These are phyloP conservation scores for Globisporangium emineosum DNA, from an alignment of 352 stramenopile genomes.

Conservation along the genomic window DNA sequence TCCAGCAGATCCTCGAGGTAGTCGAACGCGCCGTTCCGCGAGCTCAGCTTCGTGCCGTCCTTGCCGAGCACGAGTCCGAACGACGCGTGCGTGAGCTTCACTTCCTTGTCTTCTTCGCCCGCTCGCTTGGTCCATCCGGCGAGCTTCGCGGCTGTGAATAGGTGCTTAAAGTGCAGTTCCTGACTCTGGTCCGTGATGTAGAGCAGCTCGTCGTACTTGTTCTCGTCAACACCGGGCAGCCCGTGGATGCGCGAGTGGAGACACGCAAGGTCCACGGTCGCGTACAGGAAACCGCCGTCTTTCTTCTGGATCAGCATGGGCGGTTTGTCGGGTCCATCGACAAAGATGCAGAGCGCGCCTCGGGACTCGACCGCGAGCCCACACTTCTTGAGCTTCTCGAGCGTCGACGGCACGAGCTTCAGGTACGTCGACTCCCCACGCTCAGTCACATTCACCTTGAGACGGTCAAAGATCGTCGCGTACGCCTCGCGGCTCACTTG, in stretches of 20 bases:
- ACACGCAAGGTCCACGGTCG: conserved; percentile 71
- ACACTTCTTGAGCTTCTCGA: conserved; percentile 39
- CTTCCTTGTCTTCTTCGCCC: conserved; percentile 22
- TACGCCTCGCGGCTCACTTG: conserved; percentile 71
- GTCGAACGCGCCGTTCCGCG: conserved; percentile 75
- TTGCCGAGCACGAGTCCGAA: conserved; percentile 81
- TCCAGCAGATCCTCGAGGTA: conserved; percentile 76
- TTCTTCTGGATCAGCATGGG: conserved; percentile 84
- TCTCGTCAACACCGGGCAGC: conserved; percentile 59
- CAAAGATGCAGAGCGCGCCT: conserved; percentile 70
- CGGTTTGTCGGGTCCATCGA: conserved; percentile 63
- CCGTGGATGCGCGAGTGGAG: conserved; percentile 73
- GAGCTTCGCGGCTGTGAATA: conserved; percentile 58
- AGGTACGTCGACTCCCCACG: conserved; percentile 82
- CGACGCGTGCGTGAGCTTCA: conserved; percentile 62
- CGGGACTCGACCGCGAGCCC: conserved; percentile 55
- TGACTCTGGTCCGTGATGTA: conserved; percentile 84
- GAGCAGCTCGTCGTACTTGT: conserved; percentile 71
- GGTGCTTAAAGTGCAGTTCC: conserved; percentile 74
- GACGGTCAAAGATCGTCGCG: conserved; percentile 55
- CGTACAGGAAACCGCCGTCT: conserved; percentile 78
- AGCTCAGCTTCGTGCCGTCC: conserved; percentile 80
- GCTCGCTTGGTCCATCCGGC: conserved; percentile 43
- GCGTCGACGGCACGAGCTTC: conserved; percentile 39
- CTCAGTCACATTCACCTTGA: conserved; percentile 63